These are phyloP conservation scores for Glarea lozoyensis DNA, from an alignment of 495 filamentous ascomycete species.

Conservation along the genomic window DNA sequence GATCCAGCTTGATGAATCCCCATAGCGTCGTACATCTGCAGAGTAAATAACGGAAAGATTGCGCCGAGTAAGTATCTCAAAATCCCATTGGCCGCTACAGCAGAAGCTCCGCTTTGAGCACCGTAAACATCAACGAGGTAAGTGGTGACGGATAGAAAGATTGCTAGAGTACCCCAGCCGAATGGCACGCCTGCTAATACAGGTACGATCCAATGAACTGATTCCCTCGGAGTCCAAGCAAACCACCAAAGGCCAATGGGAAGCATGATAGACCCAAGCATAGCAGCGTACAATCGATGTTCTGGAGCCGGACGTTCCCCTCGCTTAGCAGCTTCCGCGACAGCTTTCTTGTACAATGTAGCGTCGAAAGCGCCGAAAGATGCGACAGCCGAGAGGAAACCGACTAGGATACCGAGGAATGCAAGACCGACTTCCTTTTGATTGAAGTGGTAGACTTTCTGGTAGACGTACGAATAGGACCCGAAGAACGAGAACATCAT, in stretches of 20 bases:
- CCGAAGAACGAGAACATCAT: slow-evolving; percentile 20
- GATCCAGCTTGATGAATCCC: slow-evolving; percentile 76
- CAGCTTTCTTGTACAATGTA: slow-evolving; percentile 11
- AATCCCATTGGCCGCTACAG: slow-evolving; percentile 69
- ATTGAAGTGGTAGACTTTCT: slow-evolving; percentile 18
- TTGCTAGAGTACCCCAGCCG: slow-evolving; percentile 13
- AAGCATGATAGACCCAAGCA: slow-evolving; percentile 13
- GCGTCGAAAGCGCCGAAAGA: slow-evolving; percentile 14
- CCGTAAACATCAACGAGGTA: slow-evolving; percentile 14
- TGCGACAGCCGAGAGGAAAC: slow-evolving; percentile 12
- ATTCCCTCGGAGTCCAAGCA: slow-evolving; percentile 7
- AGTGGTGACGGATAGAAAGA: slow-evolving; percentile 9
- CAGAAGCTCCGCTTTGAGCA: slow-evolving; percentile 52
- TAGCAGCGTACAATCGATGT: slow-evolving; percentile 16
- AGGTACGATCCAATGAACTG: slow-evolving; percentile 15
- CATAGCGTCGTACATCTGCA: slow-evolving; percentile 61
- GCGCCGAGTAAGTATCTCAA: slow-evolving; percentile 62
- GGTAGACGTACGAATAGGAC: slow-evolving; percentile 18
- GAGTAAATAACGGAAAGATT: slow-evolving; percentile 81
- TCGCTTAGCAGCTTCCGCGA: slow-evolving; percentile 1
- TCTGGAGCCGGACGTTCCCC: slow-evolving; percentile 12
- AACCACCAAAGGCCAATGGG: slow-evolving; percentile 14
- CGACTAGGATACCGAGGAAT: slow-evolving; percentile 15
- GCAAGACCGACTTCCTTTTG: slow-evolving; percentile 17
- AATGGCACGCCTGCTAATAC: slow-evolving; percentile 17